Evolutionary conservation across 1,139 yeast genomes (phyloP), one percentile per base, ranked within the genome.

Genomic region (Maudiozyma humilis): DNA sequence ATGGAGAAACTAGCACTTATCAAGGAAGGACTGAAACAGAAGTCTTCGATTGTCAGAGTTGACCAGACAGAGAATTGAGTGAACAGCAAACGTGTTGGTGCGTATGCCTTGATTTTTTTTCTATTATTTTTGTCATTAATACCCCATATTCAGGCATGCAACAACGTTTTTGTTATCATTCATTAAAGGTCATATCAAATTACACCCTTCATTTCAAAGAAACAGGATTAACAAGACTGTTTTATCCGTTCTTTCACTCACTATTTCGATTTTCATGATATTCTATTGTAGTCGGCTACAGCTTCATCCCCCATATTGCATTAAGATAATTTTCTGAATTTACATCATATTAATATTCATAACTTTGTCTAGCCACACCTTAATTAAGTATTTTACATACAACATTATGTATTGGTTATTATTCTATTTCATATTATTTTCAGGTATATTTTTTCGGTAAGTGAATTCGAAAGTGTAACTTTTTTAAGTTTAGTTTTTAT

Each of bases 1-100:
- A 53, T 60, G 44, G 73, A 71, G 38, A 75, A 74, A 41, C 46
- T 61, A 46, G 53, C 55, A 40, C 47, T 57, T 42, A 59, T 59
- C 31, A 56, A 61, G 47, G 62, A 58, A 49, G 63, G 63, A 33
- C 50, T 62, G 42, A 62, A 62, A 47, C 65, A 60, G 43, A 62
- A 62, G 49, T 56, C 63, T 30, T 51, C 60, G 12, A 52, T 60
- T 44, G 62, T 60, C 37, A 56, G 59, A 41, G 53, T 55, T 29
- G 51, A 45, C 2, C 44, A 45, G 40, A 20, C 37, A 15, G 36
- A 44, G 38, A 13, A 34, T 48, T 47, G 36, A 48, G 27, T 23
- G 27, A 6, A 10, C 27, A n/a, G n/a, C n/a, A n/a, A n/a, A n/a
- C n/a, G n/a, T n/a, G n/a, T n/a, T n/a, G n/a, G n/a, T n/a, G n/a